These are phyloP conservation scores for Suillus clintonianus DNA, from an alignment of 768 basidiomycete species.

Conservation along the genomic window DNA sequence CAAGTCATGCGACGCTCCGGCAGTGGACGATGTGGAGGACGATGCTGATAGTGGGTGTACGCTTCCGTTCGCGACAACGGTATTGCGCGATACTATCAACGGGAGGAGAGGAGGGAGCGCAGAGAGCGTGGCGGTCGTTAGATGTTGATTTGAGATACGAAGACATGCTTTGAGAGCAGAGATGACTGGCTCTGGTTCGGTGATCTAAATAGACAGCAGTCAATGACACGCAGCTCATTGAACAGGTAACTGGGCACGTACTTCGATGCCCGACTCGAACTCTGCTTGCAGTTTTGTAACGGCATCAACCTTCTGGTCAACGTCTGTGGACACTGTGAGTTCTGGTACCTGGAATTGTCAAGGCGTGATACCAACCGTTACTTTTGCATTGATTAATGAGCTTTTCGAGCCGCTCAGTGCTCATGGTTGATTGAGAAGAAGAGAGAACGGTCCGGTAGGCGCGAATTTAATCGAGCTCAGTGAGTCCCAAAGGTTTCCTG, in stretches of 20 bases:
- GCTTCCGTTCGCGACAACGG: slow-evolving; percentile 25
- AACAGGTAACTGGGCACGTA: slow-evolving; percentile 30
- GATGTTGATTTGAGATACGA: slow-evolving; percentile 79
- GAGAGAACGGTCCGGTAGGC: slow-evolving; percentile 7
- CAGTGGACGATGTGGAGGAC: slow-evolving; percentile 49
- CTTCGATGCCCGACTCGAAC: slow-evolving; percentile 73
- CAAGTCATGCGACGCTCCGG: slow-evolving; percentile 49
- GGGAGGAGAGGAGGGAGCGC: slow-evolving; percentile 68
- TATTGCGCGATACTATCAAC: slow-evolving; percentile 51
- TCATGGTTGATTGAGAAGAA: slow-evolving; percentile 43
- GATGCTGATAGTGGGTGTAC: slow-evolving; percentile 49
- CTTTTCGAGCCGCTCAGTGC: slow-evolving; percentile 55
- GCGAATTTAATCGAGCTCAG: slow-evolving; percentile 19
- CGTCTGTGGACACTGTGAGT: slow-evolving; percentile 48
- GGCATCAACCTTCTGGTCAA: slow-evolving; percentile 80
- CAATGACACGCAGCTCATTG: background rate
- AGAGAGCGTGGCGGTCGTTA: slow-evolving; percentile 75
- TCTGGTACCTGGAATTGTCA: slow-evolving; percentile 6
- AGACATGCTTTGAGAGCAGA: slow-evolving; percentile 71
- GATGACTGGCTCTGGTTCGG: slow-evolving; percentile 72
- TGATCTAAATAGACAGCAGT: slow-evolving; percentile 48
- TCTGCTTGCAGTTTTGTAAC: slow-evolving; percentile 74
- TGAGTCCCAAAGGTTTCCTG: slow-evolving; percentile 13
- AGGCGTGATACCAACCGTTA: slow-evolving; percentile 46
- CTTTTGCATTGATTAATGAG: slow-evolving; percentile 67